Conservation (phyloP, 2,329 filamentous ascomycete genomes). For the Penicillium thymicola region DNA sequence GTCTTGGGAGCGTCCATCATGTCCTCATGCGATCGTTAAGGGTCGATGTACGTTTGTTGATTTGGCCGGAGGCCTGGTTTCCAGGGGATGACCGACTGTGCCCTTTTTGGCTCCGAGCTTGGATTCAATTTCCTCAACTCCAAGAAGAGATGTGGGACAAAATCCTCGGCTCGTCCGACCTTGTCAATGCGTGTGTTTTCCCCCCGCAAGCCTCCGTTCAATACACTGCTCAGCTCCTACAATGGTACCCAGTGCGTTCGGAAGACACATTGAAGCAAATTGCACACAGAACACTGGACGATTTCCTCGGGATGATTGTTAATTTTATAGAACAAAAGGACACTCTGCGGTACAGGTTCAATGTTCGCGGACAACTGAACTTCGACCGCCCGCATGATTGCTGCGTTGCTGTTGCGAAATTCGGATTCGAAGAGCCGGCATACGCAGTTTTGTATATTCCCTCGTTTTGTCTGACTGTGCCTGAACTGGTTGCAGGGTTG, state of each 20-base stretch:
- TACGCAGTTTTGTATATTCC: conserved; percentile 31
- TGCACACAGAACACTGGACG: background rate
- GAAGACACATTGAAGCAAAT: background rate
- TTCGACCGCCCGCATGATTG: background rate
- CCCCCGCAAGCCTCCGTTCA: background rate
- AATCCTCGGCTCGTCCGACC: background rate
- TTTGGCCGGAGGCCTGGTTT: background rate
- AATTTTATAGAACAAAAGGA: background rate
- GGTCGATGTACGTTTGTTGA: background rate
- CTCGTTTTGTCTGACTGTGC: conserved; percentile 23
- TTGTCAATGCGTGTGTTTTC: background rate
- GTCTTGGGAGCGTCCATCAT: background rate
- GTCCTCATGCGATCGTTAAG: background rate
- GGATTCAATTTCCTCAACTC: background rate
- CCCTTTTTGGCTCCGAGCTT: background rate
- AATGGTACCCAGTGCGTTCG: background rate
- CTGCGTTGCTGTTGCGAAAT: background rate
- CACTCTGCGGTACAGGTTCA: background rate
- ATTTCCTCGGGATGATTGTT: background rate
- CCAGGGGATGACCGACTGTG: background rate
- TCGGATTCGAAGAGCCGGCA: conserved; percentile 9
- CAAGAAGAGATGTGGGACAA: background rate
- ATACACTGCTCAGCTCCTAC: background rate
- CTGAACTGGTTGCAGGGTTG: conserved; percentile 26
- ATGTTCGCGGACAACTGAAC: background rate